Evolutionary conservation across 805 yeast genomes (phyloP), one percentile per base, ranked within the genome.

Genomic region (Teunomyces lycoperdinae): DNA sequence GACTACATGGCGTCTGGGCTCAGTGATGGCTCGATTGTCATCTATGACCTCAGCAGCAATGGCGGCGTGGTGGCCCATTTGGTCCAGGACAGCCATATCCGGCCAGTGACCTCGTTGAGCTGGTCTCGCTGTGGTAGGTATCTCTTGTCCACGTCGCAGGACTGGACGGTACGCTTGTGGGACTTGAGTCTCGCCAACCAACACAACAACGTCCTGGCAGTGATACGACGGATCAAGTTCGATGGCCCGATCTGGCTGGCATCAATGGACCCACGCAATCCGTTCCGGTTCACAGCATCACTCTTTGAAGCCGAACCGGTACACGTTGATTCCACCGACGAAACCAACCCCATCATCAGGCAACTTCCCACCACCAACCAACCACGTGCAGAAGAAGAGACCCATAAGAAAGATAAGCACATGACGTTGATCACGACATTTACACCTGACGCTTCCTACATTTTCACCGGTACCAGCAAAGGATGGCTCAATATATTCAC

Each of bases 1-100:
- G 96, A 89, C 62, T 91, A 91, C 60, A 64, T 90, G 4, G 96
- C 96, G 0, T 78, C 87, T 2, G 97, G 97, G 0, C 68, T 84
- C 30, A 70, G 78, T 3, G 86, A 85, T 61, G 97, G 97, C 0
- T 71, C 84, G 0, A 79, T 89, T 5, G 73, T 86, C 16, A 78
- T 90, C 10, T 83, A 84, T 54, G 96, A 89, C 62, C 74, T 80
- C 57, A 88, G 85, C 56, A 85, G 94, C 20, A 68, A 69, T 50
- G 81, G 80, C 20, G 63, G 69, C 14, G 78, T 82, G 2, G 71
- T 89, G 5, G 74, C 79, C 2, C 74, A 77, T 9, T 67, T 87
- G 28, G 43, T 29, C 8, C 71, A 77, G 28, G 51, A 57, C 3
- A 64, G 60, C 41, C 97, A 92, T 59, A 76, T 81, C 1, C 70